These are phyloP conservation scores for Leccinum rimulosum DNA, from an alignment of 768 basidiomycete species.

Conservation along the genomic window DNA sequence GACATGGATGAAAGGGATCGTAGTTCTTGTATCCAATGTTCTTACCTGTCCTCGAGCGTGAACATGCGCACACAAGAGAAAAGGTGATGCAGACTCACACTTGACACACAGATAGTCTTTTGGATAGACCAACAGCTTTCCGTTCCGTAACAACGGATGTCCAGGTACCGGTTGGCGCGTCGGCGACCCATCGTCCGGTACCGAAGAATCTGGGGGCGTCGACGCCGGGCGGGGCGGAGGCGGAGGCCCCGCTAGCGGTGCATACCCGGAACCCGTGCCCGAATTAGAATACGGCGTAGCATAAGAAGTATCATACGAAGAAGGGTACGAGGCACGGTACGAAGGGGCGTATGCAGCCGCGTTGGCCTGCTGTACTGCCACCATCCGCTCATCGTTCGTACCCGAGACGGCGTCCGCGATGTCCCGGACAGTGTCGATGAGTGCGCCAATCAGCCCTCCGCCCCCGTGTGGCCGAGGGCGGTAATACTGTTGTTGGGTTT, in stretches of 20 bases:
- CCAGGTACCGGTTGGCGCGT: conserved; percentile 64
- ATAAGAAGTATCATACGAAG: not conserved
- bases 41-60: conserved; percentile 43
- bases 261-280: conserved; percentile 1
- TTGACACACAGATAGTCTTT: conserved; percentile 59
- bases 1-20: conserved; percentile 67
- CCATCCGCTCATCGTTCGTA: conserved; percentile 17
- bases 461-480: conserved; percentile 13
- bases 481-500: conserved; percentile 16
- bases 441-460: conserved; percentile 27
- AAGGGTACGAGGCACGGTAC: not conserved
- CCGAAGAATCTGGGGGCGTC: conserved; percentile 10
- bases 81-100: conserved; percentile 43
- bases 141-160: conserved; percentile 60
- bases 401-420: conserved; percentile 31
- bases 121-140: conserved; percentile 69
- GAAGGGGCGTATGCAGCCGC: conserved; percentile 14
- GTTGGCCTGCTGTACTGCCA: conserved; percentile 15
- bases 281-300: conserved; percentile 14
- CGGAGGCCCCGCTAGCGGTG: conserved; percentile 11
- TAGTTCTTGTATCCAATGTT: conserved; percentile 73
- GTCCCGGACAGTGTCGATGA: conserved; percentile 27
- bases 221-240: conserved; percentile 12
- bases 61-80: not conserved
- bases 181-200: conserved; percentile 55